Evolutionary conservation across 345 rosid genomes (phyloP).

Genomic region (Fremontodendron californicum): DNA sequence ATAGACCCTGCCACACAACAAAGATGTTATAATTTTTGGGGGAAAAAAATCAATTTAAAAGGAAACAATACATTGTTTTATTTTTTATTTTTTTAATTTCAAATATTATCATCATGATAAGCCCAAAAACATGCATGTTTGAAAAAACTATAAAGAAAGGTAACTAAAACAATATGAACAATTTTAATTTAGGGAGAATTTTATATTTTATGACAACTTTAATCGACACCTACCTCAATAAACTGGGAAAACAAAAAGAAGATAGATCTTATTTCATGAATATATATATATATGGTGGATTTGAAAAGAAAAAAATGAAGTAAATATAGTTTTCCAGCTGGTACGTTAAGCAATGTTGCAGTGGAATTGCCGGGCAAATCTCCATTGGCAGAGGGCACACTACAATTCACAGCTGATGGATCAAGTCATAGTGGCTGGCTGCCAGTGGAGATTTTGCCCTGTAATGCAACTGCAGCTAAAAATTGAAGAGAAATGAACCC

Average conservation of each 20-base stretch:
- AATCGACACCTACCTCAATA: neutral
- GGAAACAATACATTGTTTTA: too few relatives aligned
- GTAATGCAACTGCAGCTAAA: slow-evolving; percentile 3
- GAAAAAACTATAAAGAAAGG: too few relatives aligned
- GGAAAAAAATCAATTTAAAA: too few relatives aligned
- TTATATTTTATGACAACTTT: neutral
- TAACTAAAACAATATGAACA: too few relatives aligned
- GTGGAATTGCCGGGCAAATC: slow-evolving; percentile 5
- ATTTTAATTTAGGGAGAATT: too few relatives aligned
- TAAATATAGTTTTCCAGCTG: neutral
- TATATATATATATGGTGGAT: neutral
- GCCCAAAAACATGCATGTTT: too few relatives aligned
- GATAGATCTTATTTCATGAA: neutral
- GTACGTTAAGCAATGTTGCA: neutral
- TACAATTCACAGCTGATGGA: neutral
- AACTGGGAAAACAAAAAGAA: neutral
- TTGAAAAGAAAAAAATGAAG: neutral
- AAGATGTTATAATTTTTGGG: too few relatives aligned
- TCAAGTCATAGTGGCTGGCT: neutral
- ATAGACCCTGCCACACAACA: too few relatives aligned
- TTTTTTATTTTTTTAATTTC: too few relatives aligned
- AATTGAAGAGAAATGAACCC: neutral
- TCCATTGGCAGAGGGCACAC: slow-evolving; percentile 1
- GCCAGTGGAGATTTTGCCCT: slow-evolving; percentile 8
- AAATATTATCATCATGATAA: too few relatives aligned